Conservation (phyloP, 2,329 filamentous ascomycete species). For the Thielaviopsis euricoi region DNA sequence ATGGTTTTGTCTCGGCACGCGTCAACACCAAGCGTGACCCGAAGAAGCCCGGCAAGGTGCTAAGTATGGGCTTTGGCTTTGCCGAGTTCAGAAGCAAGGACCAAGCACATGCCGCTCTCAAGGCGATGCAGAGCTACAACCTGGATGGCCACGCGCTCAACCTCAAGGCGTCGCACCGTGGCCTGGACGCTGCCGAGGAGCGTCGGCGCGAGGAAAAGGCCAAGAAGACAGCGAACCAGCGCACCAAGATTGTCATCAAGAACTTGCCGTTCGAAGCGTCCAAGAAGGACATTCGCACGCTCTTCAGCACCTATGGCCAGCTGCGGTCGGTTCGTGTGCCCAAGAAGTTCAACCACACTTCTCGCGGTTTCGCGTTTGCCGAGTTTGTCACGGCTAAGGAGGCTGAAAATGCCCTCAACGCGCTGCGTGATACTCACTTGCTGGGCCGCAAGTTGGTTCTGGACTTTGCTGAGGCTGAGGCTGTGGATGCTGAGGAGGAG, state of each 20-base stretch:
- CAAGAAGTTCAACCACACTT: constrained; percentile 79
- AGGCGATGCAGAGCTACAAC: constrained; percentile 73
- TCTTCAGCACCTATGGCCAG: constrained; percentile 83
- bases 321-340: constrained; percentile 84
- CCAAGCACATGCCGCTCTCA: constrained; percentile 63
- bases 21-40: constrained; percentile 89
- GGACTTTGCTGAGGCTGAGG: constrained; percentile 78
- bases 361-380: constrained; percentile 91
- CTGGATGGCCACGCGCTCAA: constrained; percentile 78
- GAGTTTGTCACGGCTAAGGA: constrained; percentile 87
- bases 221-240: constrained; percentile 59
- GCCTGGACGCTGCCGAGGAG: constrained; percentile 74
- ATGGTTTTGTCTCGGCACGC: constrained; percentile 74
- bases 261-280: constrained; percentile 92
- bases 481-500: constrained; percentile 84
- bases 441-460: constrained; percentile 78
- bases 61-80: constrained; percentile 97
- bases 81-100: constrained; percentile 68
- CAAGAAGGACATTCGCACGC: constrained; percentile 75
- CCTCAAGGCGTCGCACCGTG: constrained; percentile 76
- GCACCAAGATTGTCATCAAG: constrained; percentile 93
- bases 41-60: constrained; percentile 71
- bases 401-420: constrained; percentile 77
- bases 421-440: constrained; percentile 82
- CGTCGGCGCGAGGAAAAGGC: constrained; percentile 65